These are phyloP conservation scores for Fistulinella prunicolor DNA, from an alignment of 768 basidiomycete species.

Conservation along the genomic window DNA sequence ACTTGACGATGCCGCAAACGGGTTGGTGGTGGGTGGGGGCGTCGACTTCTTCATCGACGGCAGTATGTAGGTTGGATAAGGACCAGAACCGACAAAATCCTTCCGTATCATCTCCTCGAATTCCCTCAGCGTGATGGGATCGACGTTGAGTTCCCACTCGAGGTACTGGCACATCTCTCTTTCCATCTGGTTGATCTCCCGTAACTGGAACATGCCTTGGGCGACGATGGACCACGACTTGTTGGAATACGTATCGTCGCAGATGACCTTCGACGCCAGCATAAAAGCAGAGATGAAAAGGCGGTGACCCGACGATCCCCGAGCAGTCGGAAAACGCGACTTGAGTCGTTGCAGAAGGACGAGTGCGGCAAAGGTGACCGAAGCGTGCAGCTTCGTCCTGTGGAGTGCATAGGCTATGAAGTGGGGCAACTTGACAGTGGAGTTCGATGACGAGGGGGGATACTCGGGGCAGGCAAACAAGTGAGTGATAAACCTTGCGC, in stretches of 20 bases:
- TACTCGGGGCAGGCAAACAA: slow-evolving; percentile 85
- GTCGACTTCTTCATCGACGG: slow-evolving; percentile 62
- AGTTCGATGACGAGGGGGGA: slow-evolving; percentile 46
- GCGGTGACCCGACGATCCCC: slow-evolving; percentile 70
- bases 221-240: slow-evolving; percentile 91
- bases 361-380: slow-evolving; percentile 41
- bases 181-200: slow-evolving; percentile 83
- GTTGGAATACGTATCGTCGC: slow-evolving; percentile 93
- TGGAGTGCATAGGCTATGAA: slow-evolving; percentile 71
- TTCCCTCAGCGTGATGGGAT: slow-evolving; percentile 53
- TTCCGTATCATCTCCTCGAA: slow-evolving; percentile 60
- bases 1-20: slow-evolving; percentile 32
- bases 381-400: slow-evolving; percentile 57
- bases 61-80: slow-evolving; percentile 63
- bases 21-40: slow-evolving; percentile 31
- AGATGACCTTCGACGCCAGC: slow-evolving; percentile 78
- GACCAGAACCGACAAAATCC: slow-evolving; percentile 56
- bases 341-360: slow-evolving; percentile 65
- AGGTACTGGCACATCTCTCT: slow-evolving; percentile 82
- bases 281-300: slow-evolving; percentile 73
- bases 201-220: slow-evolving; percentile 76
- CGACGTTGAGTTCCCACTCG: slow-evolving; percentile 87
- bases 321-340: slow-evolving; percentile 70
- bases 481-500: slow-evolving; percentile 78
- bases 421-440: slow-evolving; percentile 41